Conservation (phyloP, 1,284 basidiomycete species). For the Sphaerobolus stellatus region DNA sequence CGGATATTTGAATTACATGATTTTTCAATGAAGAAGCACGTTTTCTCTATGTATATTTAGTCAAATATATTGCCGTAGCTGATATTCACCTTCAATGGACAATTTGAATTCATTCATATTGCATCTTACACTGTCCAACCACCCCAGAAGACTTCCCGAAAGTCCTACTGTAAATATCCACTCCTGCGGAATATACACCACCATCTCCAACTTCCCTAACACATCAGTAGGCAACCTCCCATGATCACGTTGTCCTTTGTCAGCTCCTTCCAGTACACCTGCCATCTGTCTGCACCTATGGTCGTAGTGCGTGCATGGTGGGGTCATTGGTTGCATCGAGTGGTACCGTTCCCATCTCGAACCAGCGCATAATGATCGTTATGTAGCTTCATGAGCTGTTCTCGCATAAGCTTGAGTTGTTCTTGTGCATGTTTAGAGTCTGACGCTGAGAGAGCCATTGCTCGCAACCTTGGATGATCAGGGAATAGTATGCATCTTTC, state of each 20-base stretch:
- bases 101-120: too few species aligned
- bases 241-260: conserved; percentile 57
- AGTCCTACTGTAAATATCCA: too few species aligned
- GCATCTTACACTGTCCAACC: too few species aligned
- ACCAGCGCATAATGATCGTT: conserved; percentile 65
- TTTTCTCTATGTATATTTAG: too few species aligned
- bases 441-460: conserved; percentile 18
- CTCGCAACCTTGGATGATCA: conserved; percentile 58
- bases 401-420: conserved; percentile 43
- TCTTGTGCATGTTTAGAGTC: conserved; percentile 42
- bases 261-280: conserved; percentile 69
- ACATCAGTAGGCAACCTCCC: conserved; percentile 59
- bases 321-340: conserved; percentile 50
- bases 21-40: too few species aligned
- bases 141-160: too few species aligned
- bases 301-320: conserved; percentile 58
- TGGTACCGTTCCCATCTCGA: conserved; percentile 62
- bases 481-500: conserved; percentile 65
- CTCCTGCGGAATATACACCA: too few species aligned
- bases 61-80: too few species aligned
- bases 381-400: conserved; percentile 61
- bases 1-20: too few species aligned
- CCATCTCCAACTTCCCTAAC: conserved; percentile 54
- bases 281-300: conserved; percentile 64
- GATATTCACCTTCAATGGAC: too few species aligned